Conservation (phyloP, 2,329 filamentous ascomycete species). For the Ustulina deusta region DNA sequence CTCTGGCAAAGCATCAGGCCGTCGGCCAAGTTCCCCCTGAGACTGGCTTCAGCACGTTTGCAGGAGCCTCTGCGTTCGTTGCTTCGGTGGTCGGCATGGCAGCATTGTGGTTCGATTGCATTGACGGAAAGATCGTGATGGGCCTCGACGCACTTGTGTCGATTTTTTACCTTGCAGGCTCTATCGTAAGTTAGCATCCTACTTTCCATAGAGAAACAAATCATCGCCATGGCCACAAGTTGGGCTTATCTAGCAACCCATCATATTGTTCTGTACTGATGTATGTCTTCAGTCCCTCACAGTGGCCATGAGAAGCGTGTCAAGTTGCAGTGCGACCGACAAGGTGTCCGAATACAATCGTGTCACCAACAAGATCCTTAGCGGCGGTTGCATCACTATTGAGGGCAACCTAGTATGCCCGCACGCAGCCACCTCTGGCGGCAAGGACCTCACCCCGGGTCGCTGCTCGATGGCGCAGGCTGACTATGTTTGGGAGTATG, state of each 20-base stretch:
- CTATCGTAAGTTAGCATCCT: constrained; percentile 17
- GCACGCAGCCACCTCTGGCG: background rate
- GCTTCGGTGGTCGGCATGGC: constrained; percentile 19
- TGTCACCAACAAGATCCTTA: constrained; percentile 25
- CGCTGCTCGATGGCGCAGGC: constrained; percentile 25
- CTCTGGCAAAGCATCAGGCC: constrained; percentile 19
- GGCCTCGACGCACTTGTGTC: constrained; percentile 13
- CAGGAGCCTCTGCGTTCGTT: constrained; percentile 19
- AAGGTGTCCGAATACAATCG: background rate
- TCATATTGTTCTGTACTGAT: constrained; percentile 2
- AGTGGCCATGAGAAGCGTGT: background rate
- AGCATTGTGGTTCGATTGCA: constrained; percentile 15
- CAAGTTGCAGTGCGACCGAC: constrained; percentile 23
- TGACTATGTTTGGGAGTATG: constrained; percentile 18
- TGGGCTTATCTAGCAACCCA: background rate
- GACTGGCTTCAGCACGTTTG: constrained; percentile 22
- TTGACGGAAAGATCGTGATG: background rate
- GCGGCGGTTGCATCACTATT: constrained; percentile 10
- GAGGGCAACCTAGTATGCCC: background rate
- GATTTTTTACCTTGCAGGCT: constrained; percentile 5
- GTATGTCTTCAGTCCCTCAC: constrained; percentile 9
- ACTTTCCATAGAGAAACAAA: too few species aligned
- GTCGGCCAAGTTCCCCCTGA: constrained; percentile 12
- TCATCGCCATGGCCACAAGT: background rate
- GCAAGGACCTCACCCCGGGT: constrained; percentile 17